These are phyloP conservation scores for Claviceps capensis DNA, from an alignment of 2,329 filamentous ascomycete genomes.

Conservation along the genomic window DNA sequence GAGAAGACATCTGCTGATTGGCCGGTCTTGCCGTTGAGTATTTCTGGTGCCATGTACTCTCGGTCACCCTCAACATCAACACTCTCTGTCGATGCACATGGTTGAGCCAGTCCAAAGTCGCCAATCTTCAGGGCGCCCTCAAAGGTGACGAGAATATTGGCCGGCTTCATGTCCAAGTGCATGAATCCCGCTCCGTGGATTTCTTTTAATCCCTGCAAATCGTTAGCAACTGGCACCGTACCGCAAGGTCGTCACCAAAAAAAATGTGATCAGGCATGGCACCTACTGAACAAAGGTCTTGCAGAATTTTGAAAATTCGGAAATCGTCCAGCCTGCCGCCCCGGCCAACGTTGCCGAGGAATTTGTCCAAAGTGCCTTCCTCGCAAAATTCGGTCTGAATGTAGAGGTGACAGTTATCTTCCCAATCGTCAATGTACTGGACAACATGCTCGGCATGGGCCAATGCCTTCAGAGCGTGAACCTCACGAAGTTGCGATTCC, in stretches of 20 bases:
- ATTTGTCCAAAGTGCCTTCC: slow-evolving; percentile 78
- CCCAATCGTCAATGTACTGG: slow-evolving; percentile 76
- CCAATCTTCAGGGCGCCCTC: slow-evolving; percentile 74
- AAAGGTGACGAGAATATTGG: slow-evolving; percentile 70
- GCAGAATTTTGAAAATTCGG: slow-evolving; percentile 93
- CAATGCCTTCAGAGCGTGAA: slow-evolving; percentile 63
- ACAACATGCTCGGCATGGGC: slow-evolving; percentile 74
- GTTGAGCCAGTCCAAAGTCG: slow-evolving; percentile 71
- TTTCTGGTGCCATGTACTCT: slow-evolving; percentile 90
- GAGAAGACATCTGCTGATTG: slow-evolving; percentile 91
- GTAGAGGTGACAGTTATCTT: slow-evolving; percentile 72
- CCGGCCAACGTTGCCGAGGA: slow-evolving; percentile 68
- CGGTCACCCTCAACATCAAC: slow-evolving; percentile 90
- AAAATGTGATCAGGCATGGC: not conserved
- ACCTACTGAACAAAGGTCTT: slow-evolving; percentile 71
- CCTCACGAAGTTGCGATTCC: slow-evolving; percentile 73
- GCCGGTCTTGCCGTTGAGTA: slow-evolving; percentile 73
- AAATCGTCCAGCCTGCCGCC: slow-evolving; percentile 90
- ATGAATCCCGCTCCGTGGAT: slow-evolving; percentile 83
- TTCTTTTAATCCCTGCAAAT: slow-evolving; percentile 62
- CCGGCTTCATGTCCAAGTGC: slow-evolving; percentile 74
- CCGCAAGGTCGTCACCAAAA: not conserved
- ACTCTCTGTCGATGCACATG: slow-evolving; percentile 60
- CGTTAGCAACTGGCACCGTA: slow-evolving; percentile 4
- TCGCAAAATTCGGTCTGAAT: slow-evolving; percentile 97